Evolutionary conservation across 345 rosid genomes (phyloP).

Genomic region (Raphanus raphanistrum): DNA sequence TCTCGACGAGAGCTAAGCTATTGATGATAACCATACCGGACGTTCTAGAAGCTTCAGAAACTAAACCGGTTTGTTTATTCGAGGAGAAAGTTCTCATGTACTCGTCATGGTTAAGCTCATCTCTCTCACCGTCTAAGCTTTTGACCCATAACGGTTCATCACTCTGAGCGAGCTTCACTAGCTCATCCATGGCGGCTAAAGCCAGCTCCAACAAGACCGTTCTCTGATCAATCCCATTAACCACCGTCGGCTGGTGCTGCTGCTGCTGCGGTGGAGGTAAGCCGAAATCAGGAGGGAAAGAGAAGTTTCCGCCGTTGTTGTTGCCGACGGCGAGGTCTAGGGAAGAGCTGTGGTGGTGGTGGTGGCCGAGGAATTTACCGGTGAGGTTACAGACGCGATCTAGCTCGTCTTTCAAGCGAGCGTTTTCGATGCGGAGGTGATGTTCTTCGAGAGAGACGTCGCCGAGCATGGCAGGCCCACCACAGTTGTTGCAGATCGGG

Average conservation of each 20-base stretch:
- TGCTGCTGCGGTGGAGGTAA: constrained; percentile 32
- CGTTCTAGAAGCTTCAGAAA: constrained; percentile 58
- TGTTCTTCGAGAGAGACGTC: too few species aligned
- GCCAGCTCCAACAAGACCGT: constrained; percentile 85
- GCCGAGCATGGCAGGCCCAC: too few species aligned
- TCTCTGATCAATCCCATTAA: constrained; percentile 60
- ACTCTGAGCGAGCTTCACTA: constrained; percentile 56
- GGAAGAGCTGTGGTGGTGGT: constrained; percentile 49
- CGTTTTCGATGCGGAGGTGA: too few species aligned
- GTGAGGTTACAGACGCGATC: constrained; percentile 88
- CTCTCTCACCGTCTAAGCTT: constrained; percentile 54
- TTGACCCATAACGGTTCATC: constrained; percentile 63
- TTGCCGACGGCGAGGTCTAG: constrained; percentile 81
- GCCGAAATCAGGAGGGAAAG: constrained; percentile 37
- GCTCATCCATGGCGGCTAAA: constrained; percentile 64
- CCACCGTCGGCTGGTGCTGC: constrained; percentile 30
- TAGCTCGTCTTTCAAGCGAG: constrained; percentile 84
- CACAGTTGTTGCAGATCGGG: too few species aligned
- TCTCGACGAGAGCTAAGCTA: constrained; percentile 63
- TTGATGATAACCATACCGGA: constrained; percentile 52
- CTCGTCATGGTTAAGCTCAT: constrained; percentile 60
- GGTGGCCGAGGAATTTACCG: constrained; percentile 82
- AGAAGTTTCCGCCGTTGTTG: constrained; percentile 42
- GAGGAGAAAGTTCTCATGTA: constrained; percentile 54
- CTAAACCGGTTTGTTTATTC: constrained; percentile 45